Evolutionary conservation across 768 basidiomycete species (phyloP).

Genomic region (Dioszegia aurantiaca): DNA sequence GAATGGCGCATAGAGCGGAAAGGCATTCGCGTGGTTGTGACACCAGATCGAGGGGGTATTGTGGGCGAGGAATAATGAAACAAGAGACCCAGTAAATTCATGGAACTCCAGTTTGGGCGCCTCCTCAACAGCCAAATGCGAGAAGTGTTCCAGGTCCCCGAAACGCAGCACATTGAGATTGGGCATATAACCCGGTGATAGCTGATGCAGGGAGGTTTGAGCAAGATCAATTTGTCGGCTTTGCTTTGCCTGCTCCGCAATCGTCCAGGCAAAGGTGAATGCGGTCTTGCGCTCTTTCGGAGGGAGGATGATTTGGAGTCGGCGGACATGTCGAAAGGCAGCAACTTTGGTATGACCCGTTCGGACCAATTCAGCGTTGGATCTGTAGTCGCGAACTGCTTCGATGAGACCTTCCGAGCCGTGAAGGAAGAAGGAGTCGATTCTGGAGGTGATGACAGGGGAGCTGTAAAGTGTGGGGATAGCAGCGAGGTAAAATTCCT

Average conservation of each 20-base stretch:
- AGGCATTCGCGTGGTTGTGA: background rate
- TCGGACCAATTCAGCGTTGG: background rate
- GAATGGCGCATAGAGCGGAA: background rate
- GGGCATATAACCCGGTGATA: too few relatives aligned
- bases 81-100: too few relatives aligned
- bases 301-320: background rate
- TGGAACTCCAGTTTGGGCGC: too few relatives aligned
- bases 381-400: too few relatives aligned
- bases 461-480: background rate
- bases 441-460: background rate
- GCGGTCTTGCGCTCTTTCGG: background rate
- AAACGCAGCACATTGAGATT: too few relatives aligned
- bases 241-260: too few relatives aligned
- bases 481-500: slow-evolving; percentile 1
- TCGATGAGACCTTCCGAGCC: too few relatives aligned
- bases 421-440: slow-evolving; percentile 6
- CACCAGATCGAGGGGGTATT: background rate
- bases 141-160: too few relatives aligned
- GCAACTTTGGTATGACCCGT: background rate
- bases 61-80: background rate
- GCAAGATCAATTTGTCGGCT: too few relatives aligned
- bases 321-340: background rate
- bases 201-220: too few relatives aligned
- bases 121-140: too few relatives aligned
- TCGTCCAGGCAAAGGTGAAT: background rate